phyloP scores from a whole-genome alignment of 331 rosid genomes.

The Acacia concinna region DNA sequence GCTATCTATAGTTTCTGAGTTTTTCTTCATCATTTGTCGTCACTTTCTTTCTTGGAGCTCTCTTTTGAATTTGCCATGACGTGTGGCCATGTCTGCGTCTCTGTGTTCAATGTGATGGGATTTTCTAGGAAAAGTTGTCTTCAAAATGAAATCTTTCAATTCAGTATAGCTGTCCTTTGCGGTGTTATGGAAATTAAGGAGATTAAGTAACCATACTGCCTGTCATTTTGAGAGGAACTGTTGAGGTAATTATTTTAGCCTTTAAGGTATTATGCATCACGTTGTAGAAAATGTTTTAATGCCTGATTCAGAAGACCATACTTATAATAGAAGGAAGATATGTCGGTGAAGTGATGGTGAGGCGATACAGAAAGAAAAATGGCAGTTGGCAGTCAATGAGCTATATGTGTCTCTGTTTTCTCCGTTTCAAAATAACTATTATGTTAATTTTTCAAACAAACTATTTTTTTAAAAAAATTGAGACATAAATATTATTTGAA shows the following conservation, averaged over 20 bases:
- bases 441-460: no score
- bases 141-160: neutral
- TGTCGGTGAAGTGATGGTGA: neutral
- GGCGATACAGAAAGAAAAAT: neutral
- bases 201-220: neutral
- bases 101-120: neutral
- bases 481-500: no score
- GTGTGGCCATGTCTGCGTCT: slow-evolving; percentile 5
- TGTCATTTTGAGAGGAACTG: neutral
- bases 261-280: neutral
- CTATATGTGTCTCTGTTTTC: neutral
- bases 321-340: neutral
- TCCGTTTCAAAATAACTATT: no score
- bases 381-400: neutral
- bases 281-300: neutral
- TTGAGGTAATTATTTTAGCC: neutral
- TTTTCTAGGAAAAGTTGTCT: neutral
- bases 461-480: no score
- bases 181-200: neutral
- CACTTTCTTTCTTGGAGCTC: neutral
- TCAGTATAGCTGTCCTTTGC: neutral
- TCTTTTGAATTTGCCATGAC: slow-evolving; percentile 2
- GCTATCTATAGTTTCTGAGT: neutral
- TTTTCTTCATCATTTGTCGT: slow-evolving; percentile 9
- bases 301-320: neutral